Evolutionary conservation across 192 early-diverging fungal genomes (phyloP), one percentile per base, ranked within the genome.

Genomic region (Entomortierella beljakovae): DNA sequence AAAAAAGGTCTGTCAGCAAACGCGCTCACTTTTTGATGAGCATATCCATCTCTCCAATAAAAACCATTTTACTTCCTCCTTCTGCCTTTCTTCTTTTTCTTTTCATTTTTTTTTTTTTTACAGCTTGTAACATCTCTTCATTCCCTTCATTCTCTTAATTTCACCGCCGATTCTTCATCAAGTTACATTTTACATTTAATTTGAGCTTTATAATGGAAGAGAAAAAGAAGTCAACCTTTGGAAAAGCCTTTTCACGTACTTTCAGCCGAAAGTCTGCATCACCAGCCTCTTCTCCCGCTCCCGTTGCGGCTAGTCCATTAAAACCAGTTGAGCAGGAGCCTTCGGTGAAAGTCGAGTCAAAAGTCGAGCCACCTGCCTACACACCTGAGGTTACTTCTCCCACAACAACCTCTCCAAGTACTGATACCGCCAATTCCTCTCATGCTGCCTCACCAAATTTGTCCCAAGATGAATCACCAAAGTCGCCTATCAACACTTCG

Each of bases 201-300:
- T 15, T 18, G 8, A 66, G 40, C 50, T 32, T 43, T 56, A 31
- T 20, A 29, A 76, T 76, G 74, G 74, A 77, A 63, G 66, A 77
- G 53, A 69, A 77, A 43, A 77, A 77, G 55, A 77, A 77, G 46
- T 69, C 65, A 23, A 56, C 74, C 13, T 26, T 77, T 15, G 74
- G 74, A 37, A 77, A 77, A 66, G 74, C 74, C 22, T 77, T 77
- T 51, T 53, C 74, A 13, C 74, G 74, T n/a, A 77, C 74, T 35
- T 77, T 77, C 16, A 62, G 66, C 16, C 74, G 74, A 60, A 77
- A 77, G 25, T 46, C 43, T 20, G 15, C 43, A 2, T 7, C 51
- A 2, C 32, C 37, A 20, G 37, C 50, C 1, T 34, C 34, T 1
- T 34, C 48, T 18, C 26, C 70, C 1, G 35, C 62, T 22, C 38